These are phyloP conservation scores for Sclerotinia subarctica DNA, from an alignment of 2,329 filamentous ascomycete species.

Conservation along the genomic window DNA sequence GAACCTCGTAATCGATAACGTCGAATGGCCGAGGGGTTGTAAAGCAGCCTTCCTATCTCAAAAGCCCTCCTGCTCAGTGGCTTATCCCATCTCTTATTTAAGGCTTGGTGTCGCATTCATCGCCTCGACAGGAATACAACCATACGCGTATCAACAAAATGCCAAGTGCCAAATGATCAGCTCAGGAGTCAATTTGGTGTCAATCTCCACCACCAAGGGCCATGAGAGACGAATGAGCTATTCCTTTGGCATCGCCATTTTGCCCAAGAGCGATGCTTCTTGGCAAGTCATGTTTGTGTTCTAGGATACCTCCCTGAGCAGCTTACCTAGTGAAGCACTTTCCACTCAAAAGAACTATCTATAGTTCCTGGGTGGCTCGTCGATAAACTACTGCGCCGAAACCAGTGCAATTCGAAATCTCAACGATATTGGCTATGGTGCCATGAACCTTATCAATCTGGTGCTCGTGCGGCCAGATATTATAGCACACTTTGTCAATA, in stretches of 20 bases:
- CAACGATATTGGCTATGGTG: neutral
- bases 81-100: neutral
- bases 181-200: neutral
- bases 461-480: too few species aligned
- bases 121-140: neutral
- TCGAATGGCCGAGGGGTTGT: neutral
- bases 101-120: neutral
- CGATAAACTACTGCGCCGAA: too few species aligned
- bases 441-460: too few species aligned
- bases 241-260: neutral
- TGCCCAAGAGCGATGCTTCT: neutral
- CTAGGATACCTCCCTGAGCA: neutral
- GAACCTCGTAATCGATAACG: neutral
- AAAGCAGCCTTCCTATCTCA: neutral
- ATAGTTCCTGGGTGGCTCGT: neutral
- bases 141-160: neutral
- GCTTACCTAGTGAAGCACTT: neutral
- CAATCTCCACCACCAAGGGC: neutral
- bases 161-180: neutral
- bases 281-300: neutral
- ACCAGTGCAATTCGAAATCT: neutral
- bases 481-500: too few species aligned
- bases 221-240: neutral
- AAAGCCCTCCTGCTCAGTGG: neutral
- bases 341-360: neutral